phyloP scores from a whole-genome alignment of 2,329 filamentous ascomycete genomes.

The Aspergillus sp. region DNA sequence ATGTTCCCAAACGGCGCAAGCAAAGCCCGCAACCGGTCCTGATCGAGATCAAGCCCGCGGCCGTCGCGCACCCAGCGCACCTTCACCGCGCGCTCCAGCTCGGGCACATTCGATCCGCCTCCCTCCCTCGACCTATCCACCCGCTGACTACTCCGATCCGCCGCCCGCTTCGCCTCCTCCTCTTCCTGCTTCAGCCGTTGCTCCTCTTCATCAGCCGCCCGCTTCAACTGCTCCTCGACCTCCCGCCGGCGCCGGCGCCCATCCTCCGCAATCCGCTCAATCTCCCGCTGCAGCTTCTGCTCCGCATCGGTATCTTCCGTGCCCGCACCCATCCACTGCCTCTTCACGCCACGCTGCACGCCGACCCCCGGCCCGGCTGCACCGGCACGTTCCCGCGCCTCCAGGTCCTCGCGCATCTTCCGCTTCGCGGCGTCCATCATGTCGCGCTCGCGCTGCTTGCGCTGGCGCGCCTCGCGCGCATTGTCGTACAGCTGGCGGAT shows the following conservation, averaged over 20 bases:
- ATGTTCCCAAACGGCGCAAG: conserved; percentile 57
- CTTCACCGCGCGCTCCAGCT: conserved; percentile 58
- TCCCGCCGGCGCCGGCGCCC: conserved; percentile 50
- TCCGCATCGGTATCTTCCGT: conserved; percentile 41
- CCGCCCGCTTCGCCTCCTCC: conserved; percentile 42
- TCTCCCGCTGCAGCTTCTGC: conserved; percentile 52
- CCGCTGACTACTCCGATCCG: conserved; percentile 28
- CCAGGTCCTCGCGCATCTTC: conserved; percentile 81
- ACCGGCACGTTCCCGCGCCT: conserved; percentile 65
- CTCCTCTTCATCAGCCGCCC: conserved; percentile 42
- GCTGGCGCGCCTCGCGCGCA: conserved; percentile 66
- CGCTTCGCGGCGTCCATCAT: conserved; percentile 70
- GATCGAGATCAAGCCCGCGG: conserved; percentile 45
- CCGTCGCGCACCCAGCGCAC: conserved; percentile 54
- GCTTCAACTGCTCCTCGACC: conserved; percentile 47
- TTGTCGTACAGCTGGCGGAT: conserved; percentile 76
- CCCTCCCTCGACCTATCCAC: conserved; percentile 33
- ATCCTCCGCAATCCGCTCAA: conserved; percentile 53
- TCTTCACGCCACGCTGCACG: conserved; percentile 54
- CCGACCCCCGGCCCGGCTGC: conserved; percentile 37
- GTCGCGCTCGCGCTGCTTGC: conserved; percentile 68
- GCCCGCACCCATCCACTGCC: conserved; percentile 46
- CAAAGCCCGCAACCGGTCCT: conserved; percentile 44
- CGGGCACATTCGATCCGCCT: conserved; percentile 44
- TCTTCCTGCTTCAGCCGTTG: conserved; percentile 37